A percentile compares a stretch with the other conserved stretches of the same genome.
These are phyloP conservation scores for Aristolochia contorta DNA, from an alignment of 164 flowering plant genomes.

Conservation along the genomic window DNA sequence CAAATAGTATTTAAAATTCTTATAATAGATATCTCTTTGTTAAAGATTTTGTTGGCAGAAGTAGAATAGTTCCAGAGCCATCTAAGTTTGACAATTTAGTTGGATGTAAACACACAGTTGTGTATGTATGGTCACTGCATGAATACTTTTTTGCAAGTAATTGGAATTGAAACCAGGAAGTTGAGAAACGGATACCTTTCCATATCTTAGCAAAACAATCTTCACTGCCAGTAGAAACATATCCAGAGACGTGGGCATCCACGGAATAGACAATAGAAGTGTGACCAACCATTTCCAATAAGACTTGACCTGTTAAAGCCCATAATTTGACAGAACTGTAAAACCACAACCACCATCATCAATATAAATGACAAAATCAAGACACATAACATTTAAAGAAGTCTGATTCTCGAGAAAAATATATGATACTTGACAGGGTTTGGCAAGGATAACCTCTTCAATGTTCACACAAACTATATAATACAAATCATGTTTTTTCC, in stretches of 20 bases:
- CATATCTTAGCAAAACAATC: slow-evolving; percentile 89
- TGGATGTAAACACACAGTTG: no score
- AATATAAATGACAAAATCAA: slow-evolving; percentile 4
- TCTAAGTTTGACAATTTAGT: no score
- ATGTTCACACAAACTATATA: no score
- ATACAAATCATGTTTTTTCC: no score
- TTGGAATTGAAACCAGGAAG: background rate
- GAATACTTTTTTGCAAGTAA: no score
- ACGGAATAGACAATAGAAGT: slow-evolving; percentile 92
- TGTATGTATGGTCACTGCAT: no score
- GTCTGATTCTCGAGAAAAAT: background rate
- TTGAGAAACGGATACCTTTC: slow-evolving; percentile 53
- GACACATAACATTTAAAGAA: background rate
- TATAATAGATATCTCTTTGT: no score
- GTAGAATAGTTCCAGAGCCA: no score
- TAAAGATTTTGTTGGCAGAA: no score
- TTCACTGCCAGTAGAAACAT: slow-evolving; percentile 89
- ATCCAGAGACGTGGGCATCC: slow-evolving; percentile 78
- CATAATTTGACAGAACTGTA: slow-evolving; percentile 80
- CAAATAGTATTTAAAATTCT: background rate
- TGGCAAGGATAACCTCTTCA: no score
- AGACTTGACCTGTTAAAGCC: slow-evolving; percentile 74
- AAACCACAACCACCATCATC: slow-evolving; percentile 5
- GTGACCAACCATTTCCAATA: slow-evolving; percentile 98
- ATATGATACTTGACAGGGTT: no score